Evolutionary conservation across 2,329 filamentous ascomycete genomes (phyloP), one percentile per base, ranked within the genome.

Genomic region (Cryphonectria japonica): DNA sequence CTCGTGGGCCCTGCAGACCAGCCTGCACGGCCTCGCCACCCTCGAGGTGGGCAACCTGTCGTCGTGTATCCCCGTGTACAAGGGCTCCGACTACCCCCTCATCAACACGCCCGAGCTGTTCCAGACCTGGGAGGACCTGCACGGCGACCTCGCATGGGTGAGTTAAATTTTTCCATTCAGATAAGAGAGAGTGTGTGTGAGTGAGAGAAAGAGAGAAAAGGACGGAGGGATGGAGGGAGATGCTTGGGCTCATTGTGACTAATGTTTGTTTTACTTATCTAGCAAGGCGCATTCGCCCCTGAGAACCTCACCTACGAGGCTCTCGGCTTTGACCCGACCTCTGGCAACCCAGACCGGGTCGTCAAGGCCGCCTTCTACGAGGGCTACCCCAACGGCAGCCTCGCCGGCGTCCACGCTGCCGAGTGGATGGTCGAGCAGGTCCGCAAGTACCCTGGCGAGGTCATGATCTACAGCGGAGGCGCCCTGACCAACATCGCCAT

Each of bases 401-500:
- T 80, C 29, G 78, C 80, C 2, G 78, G 81, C 63, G 78, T 79
- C 37, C 78, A 77, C 63, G 83, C 83, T 5, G 83, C 82, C 0
- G 79, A 80, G 32, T 86, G 84, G 76, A 83, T 86, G 82, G 79
- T 86, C 46, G 79, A 83, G 69, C 79, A 81, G 76, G 84, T 86
- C 1, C 80, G 80, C 71, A 84, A 82, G 74, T 84, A 86, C 75
- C 85, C 85, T 0, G 83, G 84, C 37, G 79, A 86, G 75, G 81
- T 86, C n/a, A 80, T 78, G 37, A 85, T 87, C 72, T 85, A 81
- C 74, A 78, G 78, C 78, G 82, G 79, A 9, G 83, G 84, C 9
- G 78, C 84, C 3, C 71, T 86, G 74, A 86, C 85, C 22, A 86
- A 86, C 72, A 77, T 86, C 46, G 85, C 84, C 2, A 75, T 86